Percentiles rank a stretch among this genome's conserved stretches.
Conservation (phyloP, 805 yeast genomes). For the Nakazawaea molendinolei region DNA sequence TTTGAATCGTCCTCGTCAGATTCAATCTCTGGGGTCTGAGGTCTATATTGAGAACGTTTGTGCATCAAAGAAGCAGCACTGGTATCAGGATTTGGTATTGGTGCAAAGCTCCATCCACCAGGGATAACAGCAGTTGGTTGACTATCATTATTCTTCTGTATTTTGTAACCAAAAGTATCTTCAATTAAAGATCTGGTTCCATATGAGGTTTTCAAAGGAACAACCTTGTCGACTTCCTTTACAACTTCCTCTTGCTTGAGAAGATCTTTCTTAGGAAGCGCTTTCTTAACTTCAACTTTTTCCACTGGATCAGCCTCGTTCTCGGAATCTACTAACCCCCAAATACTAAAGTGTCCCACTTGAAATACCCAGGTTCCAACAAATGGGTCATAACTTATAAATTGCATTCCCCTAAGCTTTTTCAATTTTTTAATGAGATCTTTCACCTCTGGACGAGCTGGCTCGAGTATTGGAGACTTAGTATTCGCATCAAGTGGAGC, state of each 20-base stretch:
- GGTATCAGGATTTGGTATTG: conserved; percentile 5
- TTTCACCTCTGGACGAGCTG: conserved; percentile 34
- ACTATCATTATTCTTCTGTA: conserved; percentile 20
- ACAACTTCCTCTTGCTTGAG: too few species aligned
- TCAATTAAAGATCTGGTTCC: conserved; percentile 16
- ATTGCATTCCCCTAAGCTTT: conserved; percentile 62
- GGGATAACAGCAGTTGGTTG: conserved; percentile 18
- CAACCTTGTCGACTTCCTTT: too few species aligned
- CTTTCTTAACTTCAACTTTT: too few species aligned
- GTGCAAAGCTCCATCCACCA: conserved; percentile 24
- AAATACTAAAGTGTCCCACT: conserved; percentile 88
- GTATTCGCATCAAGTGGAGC: conserved; percentile 35
- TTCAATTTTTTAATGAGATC: conserved; percentile 45
- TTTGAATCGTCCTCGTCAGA: conserved; percentile 10
- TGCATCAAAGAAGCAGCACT: conserved; percentile 10
- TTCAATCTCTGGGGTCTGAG: conserved; percentile 8
- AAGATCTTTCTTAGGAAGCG: too few species aligned
- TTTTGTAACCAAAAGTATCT: conserved; percentile 26
- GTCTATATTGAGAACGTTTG: conserved; percentile 7
- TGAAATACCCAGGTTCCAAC: conserved; percentile 72
- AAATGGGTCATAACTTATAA: conserved; percentile 71
- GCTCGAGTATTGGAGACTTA: conserved; percentile 21
- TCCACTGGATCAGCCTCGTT: conserved; percentile 54
- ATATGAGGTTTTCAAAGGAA: too few species aligned
- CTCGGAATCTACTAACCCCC: conserved; percentile 80